phyloP scores from a whole-genome alignment of 2,329 filamentous ascomycete genomes.

The Chaetomiaceae sp. region DNA sequence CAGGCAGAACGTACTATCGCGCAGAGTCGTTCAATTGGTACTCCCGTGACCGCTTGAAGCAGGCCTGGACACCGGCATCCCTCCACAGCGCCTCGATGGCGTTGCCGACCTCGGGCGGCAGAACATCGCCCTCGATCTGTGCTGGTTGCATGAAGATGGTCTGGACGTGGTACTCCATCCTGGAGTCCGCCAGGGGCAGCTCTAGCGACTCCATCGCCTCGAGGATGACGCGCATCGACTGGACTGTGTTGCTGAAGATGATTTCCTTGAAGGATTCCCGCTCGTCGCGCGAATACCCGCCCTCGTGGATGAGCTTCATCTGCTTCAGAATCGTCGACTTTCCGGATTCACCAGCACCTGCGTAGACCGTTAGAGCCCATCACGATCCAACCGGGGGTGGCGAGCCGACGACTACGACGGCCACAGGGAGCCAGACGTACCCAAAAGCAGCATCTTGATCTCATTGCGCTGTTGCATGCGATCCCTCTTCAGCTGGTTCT shows the following conservation, averaged over 20 bases:
- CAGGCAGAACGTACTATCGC: conserved; percentile 68
- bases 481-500: conserved; percentile 97
- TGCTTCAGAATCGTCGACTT: conserved; percentile 94
- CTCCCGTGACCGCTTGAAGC: conserved; percentile 91
- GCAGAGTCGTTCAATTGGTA: conserved; percentile 96
- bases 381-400: not conserved
- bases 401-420: not conserved
- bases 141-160: conserved; percentile 98
- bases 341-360: conserved; percentile 95
- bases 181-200: conserved; percentile 82
- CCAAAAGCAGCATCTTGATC: conserved; percentile 99
- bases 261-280: conserved; percentile 67
- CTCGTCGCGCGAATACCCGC: conserved; percentile 91
- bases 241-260: conserved; percentile 66
- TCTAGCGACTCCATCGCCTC: conserved; percentile 66
- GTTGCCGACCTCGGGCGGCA: conserved; percentile 89
- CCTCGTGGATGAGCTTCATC: conserved; percentile 99
- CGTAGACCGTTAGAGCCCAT: conserved; percentile 5
- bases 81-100: conserved; percentile 92
- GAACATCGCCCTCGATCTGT: conserved; percentile 90
- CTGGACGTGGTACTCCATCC: conserved; percentile 95
- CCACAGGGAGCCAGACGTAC: conserved; percentile 51
- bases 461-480: conserved; percentile 99
- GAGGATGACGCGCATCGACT: conserved; percentile 65
- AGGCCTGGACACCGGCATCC: conserved; percentile 87